Percentiles rank a stretch among this genome's conserved stretches.
These are phyloP conservation scores for Ensete glaucum DNA, from an alignment of 176 grass and related monocot species.

Conservation along the genomic window DNA sequence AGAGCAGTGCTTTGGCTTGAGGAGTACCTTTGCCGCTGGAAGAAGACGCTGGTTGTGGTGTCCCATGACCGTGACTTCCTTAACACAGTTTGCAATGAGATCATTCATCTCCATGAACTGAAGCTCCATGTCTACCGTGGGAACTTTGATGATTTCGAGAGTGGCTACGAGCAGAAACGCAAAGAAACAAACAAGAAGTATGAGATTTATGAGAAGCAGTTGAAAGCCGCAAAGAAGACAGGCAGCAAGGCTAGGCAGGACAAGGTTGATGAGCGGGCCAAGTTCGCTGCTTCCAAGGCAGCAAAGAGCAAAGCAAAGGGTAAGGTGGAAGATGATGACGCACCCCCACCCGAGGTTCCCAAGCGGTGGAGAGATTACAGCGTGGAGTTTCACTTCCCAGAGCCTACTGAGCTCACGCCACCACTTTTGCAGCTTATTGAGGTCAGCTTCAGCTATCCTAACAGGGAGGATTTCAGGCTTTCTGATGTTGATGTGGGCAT, in stretches of 20 bases:
- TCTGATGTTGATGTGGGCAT: constrained; percentile 88
- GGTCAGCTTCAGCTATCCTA: constrained; percentile 77
- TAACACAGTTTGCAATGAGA: constrained; percentile 86
- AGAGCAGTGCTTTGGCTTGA: constrained; percentile 92
- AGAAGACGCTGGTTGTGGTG: constrained; percentile 85
- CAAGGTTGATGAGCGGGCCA: constrained; percentile 77
- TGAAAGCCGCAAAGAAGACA: constrained; percentile 75
- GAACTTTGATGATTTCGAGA: constrained; percentile 86
- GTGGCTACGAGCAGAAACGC: constrained; percentile 90
- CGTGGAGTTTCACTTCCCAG: constrained; percentile 91
- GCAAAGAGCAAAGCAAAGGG: constrained; percentile 80
- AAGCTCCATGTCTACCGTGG: constrained; percentile 78
- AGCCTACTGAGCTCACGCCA: constrained; percentile 86
- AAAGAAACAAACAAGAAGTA: constrained; percentile 87
- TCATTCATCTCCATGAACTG: constrained; percentile 83
- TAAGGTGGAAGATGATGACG: constrained; percentile 56
- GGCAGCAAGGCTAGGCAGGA: constrained; percentile 81
- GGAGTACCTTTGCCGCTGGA: constrained; percentile 93
- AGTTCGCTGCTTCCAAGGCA: constrained; percentile 34
- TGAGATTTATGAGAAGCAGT: constrained; percentile 75
- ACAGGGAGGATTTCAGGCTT: constrained; percentile 75
- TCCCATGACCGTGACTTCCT: constrained; percentile 89
- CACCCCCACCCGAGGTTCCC: constrained; percentile 46
- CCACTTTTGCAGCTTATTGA: constrained; percentile 93
- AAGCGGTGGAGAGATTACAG: constrained; percentile 91